phyloP scores from a whole-genome alignment of 345 rosid species.

The Rhizophora mangle region DNA sequence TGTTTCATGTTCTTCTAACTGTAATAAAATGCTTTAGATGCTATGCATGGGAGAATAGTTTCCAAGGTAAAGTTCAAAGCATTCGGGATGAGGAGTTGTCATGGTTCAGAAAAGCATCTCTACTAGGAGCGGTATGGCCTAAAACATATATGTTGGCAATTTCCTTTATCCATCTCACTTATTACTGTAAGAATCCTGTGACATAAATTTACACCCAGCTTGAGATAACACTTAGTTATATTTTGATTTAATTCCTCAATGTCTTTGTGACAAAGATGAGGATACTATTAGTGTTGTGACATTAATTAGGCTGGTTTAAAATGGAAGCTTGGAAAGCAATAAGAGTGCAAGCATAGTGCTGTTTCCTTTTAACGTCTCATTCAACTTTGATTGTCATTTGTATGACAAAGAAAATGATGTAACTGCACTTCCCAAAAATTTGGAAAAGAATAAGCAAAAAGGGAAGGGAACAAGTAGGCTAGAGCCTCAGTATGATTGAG shows the following conservation, averaged over 20 bases:
- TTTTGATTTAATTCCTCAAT: not conserved
- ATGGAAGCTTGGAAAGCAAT: not conserved
- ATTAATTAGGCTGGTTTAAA: not conserved
- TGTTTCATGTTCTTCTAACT: constrained; percentile 4
- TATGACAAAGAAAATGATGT: not conserved
- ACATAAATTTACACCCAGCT: not conserved
- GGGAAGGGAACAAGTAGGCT: not conserved
- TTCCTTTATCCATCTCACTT: not conserved
- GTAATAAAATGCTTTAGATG: constrained; percentile 50
- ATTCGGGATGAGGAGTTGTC: constrained; percentile 83
- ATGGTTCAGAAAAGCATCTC: constrained; percentile 92
- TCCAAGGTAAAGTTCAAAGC: constrained; percentile 77
- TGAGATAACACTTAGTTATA: not conserved
- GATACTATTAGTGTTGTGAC: not conserved
- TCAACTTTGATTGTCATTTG: not conserved
- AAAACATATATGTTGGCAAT: constrained; percentile 15
- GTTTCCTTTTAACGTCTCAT: too few species aligned
- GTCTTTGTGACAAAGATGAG: not conserved
- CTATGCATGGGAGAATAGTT: constrained; percentile 98
- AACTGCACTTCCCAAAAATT: too few species aligned
- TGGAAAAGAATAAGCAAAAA: not conserved
- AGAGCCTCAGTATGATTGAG: too few species aligned
- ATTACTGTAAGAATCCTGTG: not conserved
- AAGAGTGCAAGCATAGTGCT: too few species aligned
- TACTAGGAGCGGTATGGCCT: constrained; percentile 79